Evolutionary conservation across 805 yeast genomes (phyloP).

Genomic region (Ogataea haglerorum): DNA sequence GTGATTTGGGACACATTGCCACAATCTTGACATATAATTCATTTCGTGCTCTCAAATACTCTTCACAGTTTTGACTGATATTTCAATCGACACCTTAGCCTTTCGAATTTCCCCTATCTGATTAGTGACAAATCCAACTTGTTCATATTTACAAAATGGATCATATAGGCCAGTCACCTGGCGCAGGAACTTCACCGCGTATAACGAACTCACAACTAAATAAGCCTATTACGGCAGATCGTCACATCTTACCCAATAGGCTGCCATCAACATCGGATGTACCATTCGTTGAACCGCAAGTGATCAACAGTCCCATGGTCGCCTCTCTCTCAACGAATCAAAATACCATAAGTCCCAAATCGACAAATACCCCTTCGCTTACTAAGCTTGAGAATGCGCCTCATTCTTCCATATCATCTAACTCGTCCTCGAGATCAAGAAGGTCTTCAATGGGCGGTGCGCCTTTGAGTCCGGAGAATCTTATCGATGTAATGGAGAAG

Average conservation of each 20-base stretch:
- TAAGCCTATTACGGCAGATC: conserved; percentile 20
- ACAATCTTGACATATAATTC: not conserved
- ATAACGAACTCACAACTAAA: conserved; percentile 11
- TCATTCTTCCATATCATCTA: conserved; percentile 23
- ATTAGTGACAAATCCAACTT: not conserved
- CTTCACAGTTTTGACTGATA: too few species aligned
- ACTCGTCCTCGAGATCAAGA: conserved; percentile 21
- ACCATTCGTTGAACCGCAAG: conserved; percentile 10
- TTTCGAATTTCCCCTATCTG: not conserved
- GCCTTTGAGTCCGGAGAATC: conserved; percentile 40
- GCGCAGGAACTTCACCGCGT: conserved; percentile 18
- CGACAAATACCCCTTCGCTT: conserved; percentile 10
- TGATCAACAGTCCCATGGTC: conserved; percentile 18
- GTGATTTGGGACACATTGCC: not conserved
- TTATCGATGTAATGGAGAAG: conserved; percentile 60
- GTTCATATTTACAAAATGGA: not conserved
- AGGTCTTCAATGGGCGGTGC: conserved; percentile 18
- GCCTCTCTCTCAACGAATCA: conserved; percentile 8
- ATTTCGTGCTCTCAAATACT: too few species aligned
- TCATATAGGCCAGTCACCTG: not conserved
- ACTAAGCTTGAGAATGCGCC: conserved; percentile 16
- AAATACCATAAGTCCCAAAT: conserved; percentile 11
- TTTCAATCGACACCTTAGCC: not conserved
- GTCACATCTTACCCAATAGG: conserved; percentile 23
- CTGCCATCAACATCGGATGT: conserved; percentile 22